phyloP scores from a whole-genome alignment of 495 filamentous ascomycete species.

The Aspergillus leporis region DNA sequence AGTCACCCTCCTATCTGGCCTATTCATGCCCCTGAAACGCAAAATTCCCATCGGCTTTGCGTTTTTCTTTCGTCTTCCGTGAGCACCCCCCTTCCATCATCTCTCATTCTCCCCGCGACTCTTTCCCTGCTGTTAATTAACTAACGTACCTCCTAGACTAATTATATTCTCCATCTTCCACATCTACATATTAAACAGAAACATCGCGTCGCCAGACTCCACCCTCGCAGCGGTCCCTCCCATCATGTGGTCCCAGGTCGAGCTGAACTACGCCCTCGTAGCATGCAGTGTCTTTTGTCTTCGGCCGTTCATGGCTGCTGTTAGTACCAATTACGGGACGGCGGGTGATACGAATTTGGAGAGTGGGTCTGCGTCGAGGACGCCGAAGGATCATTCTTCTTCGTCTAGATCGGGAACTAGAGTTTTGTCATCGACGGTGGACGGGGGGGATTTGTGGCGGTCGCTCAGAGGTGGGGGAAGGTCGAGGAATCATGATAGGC shows the following conservation, averaged over 20 bases:
- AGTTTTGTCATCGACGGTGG: background rate
- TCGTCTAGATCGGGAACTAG: conserved; percentile 16
- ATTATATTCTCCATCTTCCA: conserved; percentile 33
- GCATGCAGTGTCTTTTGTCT: conserved; percentile 53
- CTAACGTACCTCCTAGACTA: conserved; percentile 25
- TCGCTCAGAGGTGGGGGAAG: background rate
- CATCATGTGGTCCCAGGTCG: conserved; percentile 44
- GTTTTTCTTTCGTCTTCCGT: conserved; percentile 49
- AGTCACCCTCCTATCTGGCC: conserved; percentile 38
- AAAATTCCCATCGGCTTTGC: conserved; percentile 47
- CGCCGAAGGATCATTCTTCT: conserved; percentile 22
- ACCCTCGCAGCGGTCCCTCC: conserved; percentile 39
- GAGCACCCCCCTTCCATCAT: conserved; percentile 14
- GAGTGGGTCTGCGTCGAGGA: conserved; percentile 24
- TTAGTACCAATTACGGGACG: conserved; percentile 48
- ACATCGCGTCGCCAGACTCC: conserved; percentile 25
- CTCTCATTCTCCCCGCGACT: no score
- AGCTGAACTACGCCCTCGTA: conserved; percentile 47
- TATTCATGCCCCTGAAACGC: conserved; percentile 39
- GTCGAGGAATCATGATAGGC: background rate
- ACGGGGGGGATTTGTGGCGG: conserved; percentile 2
- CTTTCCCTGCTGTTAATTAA: background rate
- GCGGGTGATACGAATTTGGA: conserved; percentile 38
- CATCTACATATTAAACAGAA: conserved; percentile 26
- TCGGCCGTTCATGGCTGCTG: conserved; percentile 52